Percentiles rank a stretch among this genome's conserved stretches.
These are phyloP conservation scores for Cicer bijugum DNA, from an alignment of 306 rosid species.

Conservation along the genomic window DNA sequence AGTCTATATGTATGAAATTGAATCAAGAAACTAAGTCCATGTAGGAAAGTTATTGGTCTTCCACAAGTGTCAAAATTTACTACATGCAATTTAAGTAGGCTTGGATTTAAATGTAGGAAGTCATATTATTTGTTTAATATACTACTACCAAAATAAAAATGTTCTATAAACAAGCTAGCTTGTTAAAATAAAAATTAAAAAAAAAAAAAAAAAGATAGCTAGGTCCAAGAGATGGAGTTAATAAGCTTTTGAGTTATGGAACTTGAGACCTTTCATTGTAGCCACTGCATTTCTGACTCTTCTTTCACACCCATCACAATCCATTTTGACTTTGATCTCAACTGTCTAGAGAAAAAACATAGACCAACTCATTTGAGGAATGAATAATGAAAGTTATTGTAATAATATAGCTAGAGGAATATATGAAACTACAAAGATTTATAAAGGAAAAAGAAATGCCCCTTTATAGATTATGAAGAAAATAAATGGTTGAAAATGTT, in stretches of 20 bases:
- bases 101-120: background rate
- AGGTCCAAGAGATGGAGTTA: slow-evolving; percentile 23
- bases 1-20: too few species aligned
- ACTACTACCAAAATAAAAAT: slow-evolving; percentile 10
- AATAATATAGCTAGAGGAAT: background rate
- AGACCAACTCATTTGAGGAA: slow-evolving; percentile 17
- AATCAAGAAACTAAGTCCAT: background rate
- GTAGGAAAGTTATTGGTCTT: background rate
- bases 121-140: background rate
- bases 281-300: slow-evolving; percentile 74
- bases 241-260: background rate
- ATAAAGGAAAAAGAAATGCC: background rate
- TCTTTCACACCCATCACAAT: slow-evolving; percentile 95
- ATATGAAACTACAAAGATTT: background rate
- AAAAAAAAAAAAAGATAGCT: background rate
- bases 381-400: background rate
- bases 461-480: background rate
- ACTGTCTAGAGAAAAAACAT: slow-evolving; percentile 59
- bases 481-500: background rate
- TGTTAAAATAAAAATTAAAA: too few species aligned
- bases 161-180: background rate
- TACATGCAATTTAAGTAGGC: background rate
- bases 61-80: background rate
- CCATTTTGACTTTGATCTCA: slow-evolving; percentile 88
- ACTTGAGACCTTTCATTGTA: slow-evolving; percentile 65